A percentile compares a stretch with the other conserved stretches of the same genome.
Conservation (phyloP, 2,329 filamentous ascomycete species). For the Fusarium decemcellulare region DNA sequence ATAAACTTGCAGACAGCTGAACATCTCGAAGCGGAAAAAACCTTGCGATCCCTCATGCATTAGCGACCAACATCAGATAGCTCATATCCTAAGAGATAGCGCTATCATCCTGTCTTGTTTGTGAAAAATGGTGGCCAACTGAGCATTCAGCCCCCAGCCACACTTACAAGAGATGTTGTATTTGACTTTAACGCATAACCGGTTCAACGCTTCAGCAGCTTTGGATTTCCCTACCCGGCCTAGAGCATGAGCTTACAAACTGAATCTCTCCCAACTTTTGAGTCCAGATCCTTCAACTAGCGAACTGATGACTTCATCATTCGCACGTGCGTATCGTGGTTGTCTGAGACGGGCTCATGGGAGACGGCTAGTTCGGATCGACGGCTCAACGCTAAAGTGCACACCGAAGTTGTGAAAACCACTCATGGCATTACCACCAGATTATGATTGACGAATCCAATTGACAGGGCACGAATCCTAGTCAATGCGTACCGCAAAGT, state of each 20-base stretch:
- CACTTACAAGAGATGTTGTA: not conserved
- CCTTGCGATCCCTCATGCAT: too few species aligned
- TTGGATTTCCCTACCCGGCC: slow-evolving; percentile 4
- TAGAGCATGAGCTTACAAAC: slow-evolving; percentile 1
- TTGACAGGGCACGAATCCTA: not conserved
- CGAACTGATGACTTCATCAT: slow-evolving; percentile 29
- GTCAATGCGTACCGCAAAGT: slow-evolving; percentile 1
- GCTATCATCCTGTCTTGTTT: not conserved
- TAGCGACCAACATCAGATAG: not conserved
- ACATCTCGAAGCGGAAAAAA: too few species aligned
- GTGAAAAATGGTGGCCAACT: not conserved
- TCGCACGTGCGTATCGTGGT: slow-evolving; percentile 22
- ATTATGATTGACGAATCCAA: slow-evolving; percentile 1
- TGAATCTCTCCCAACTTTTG: not conserved
- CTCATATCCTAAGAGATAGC: not conserved
- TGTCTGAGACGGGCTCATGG: slow-evolving; percentile 12
- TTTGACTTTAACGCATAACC: not conserved
- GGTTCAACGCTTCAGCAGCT: slow-evolving; percentile 13
- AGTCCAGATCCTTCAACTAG: slow-evolving; percentile 5
- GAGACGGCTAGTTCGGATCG: slow-evolving; percentile 16
- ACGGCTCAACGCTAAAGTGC: slow-evolving; percentile 14
- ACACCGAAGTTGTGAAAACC: not conserved
- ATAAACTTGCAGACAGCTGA: too few species aligned
- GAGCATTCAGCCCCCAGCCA: not conserved
- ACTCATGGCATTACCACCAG: slow-evolving; percentile 18